Percentiles rank a stretch among this genome's conserved stretches.
Conservation (phyloP, 2,329 filamentous ascomycete species). For the Shiraia sp. region DNA sequence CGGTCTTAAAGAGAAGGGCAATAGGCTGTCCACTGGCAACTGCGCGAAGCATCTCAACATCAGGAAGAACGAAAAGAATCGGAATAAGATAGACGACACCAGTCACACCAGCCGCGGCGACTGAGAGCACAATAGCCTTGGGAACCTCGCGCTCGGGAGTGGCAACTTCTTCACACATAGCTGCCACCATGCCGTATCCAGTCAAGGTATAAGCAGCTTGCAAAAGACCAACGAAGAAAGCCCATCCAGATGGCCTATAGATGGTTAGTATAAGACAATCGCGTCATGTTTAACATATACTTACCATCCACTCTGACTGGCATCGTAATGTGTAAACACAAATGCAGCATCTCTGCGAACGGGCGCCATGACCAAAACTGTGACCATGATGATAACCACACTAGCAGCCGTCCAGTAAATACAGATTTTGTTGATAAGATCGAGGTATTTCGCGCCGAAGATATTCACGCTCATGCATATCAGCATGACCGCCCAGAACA, state of each 20-base stretch:
- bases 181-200: slow-evolving; percentile 71
- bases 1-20: slow-evolving; percentile 73
- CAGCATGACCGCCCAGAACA: slow-evolving; percentile 73
- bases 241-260: slow-evolving; percentile 65
- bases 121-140: slow-evolving; percentile 71
- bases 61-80: slow-evolving; percentile 74
- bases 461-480: slow-evolving; percentile 67
- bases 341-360: slow-evolving; percentile 62
- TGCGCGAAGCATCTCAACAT: slow-evolving; percentile 64
- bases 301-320: slow-evolving; percentile 65
- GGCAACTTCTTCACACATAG: slow-evolving; percentile 75
- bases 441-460: slow-evolving; percentile 64
- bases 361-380: slow-evolving; percentile 64
- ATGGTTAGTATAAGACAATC: slow-evolving; percentile 1
- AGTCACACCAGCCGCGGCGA: slow-evolving; percentile 68
- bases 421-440: slow-evolving; percentile 72
- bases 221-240: slow-evolving; percentile 71
- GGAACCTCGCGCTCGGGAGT: slow-evolving; percentile 70
- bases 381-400: slow-evolving; percentile 70
- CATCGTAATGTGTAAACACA: slow-evolving; percentile 71
- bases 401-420: slow-evolving; percentile 72
- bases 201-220: slow-evolving; percentile 67
- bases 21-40: slow-evolving; percentile 77
- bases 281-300: slow-evolving; percentile 8
- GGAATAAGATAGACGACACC: slow-evolving; percentile 72